phyloP scores from a whole-genome alignment of 2,329 filamentous ascomycete species.

The Clonostachys chloroleuca region DNA sequence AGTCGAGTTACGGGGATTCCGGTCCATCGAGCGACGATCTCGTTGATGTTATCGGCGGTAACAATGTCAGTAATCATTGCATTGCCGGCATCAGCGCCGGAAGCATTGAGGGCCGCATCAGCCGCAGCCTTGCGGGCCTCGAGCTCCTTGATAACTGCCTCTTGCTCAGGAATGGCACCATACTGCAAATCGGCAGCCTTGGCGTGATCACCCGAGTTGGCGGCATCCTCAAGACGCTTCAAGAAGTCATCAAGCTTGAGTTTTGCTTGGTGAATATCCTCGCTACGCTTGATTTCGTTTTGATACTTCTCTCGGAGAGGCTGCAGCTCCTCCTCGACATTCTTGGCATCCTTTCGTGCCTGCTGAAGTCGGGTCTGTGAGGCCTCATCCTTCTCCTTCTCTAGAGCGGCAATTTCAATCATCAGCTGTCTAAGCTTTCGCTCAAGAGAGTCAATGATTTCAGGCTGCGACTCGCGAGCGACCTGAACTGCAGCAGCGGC shows the following conservation, averaged over 20 bases:
- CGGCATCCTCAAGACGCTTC: slow-evolving; percentile 91
- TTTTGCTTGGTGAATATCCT: slow-evolving; percentile 90
- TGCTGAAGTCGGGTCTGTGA: slow-evolving; percentile 78
- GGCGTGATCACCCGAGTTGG: slow-evolving; percentile 76
- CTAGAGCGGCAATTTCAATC: slow-evolving; percentile 94
- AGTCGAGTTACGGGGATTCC: slow-evolving; percentile 94
- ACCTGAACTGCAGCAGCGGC: slow-evolving; percentile 95
- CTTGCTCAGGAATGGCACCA: slow-evolving; percentile 93
- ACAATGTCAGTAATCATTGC: slow-evolving; percentile 89
- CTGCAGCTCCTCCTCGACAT: slow-evolving; percentile 87
- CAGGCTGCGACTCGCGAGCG: slow-evolving; percentile 91
- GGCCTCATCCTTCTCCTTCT: slow-evolving; percentile 91
- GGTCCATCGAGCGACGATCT: slow-evolving; percentile 97
- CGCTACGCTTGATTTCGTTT: slow-evolving; percentile 84
- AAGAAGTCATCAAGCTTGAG: slow-evolving; percentile 89
- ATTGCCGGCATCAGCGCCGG: slow-evolving; percentile 53
- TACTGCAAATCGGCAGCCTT: slow-evolving; percentile 94
- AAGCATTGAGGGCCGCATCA: slow-evolving; percentile 63
- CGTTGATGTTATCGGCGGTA: slow-evolving; percentile 96
- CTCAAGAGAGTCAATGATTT: slow-evolving; percentile 92
- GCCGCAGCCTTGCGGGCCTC: slow-evolving; percentile 76
- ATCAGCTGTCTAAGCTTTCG: slow-evolving; percentile 84
- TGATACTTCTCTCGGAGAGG: slow-evolving; percentile 95
- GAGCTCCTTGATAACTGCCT: slow-evolving; percentile 72
- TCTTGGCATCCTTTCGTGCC: slow-evolving; percentile 86